Evolutionary conservation across 768 basidiomycete species (phyloP).

Genomic region (Rubroboletus satanas): DNA sequence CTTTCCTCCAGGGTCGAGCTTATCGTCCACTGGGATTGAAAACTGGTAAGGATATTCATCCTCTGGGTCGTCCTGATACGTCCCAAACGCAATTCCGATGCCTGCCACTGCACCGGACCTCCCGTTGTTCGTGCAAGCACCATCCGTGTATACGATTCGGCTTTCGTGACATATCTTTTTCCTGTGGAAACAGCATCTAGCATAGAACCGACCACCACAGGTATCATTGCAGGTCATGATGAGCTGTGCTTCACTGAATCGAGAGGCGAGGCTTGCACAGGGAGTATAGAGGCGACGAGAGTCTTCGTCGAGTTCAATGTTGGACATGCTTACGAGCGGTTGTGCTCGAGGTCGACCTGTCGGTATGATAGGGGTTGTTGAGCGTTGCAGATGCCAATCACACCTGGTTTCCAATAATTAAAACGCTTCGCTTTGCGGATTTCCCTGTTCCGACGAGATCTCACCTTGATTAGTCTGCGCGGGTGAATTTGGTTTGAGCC

Average conservation of each 20-base stretch:
- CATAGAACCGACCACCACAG: neutral
- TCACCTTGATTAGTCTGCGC: neutral
- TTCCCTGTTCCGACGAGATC: neutral
- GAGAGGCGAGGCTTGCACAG: neutral
- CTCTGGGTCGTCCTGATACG: neutral
- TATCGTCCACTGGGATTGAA: neutral
- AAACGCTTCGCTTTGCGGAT: neutral
- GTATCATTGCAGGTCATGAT: neutral
- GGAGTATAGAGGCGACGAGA: neutral
- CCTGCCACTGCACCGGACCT: neutral
- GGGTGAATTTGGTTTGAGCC: too few relatives aligned
- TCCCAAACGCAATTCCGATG: neutral
- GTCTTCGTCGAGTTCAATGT: neutral
- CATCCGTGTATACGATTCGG: neutral
- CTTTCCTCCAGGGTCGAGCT: neutral
- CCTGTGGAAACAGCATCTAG: neutral
- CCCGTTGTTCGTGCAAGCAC: neutral
- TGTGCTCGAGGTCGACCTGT: neutral
- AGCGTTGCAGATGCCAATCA: neutral
- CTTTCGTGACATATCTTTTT: neutral
- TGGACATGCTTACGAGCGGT: neutral
- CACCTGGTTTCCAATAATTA: neutral
- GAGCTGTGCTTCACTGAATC: neutral
- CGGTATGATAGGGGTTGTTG: neutral
- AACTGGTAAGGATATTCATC: neutral